Evolutionary conservation across 73 alveolate species (phyloP).

Genomic region (Symbiodinium natans): DNA sequence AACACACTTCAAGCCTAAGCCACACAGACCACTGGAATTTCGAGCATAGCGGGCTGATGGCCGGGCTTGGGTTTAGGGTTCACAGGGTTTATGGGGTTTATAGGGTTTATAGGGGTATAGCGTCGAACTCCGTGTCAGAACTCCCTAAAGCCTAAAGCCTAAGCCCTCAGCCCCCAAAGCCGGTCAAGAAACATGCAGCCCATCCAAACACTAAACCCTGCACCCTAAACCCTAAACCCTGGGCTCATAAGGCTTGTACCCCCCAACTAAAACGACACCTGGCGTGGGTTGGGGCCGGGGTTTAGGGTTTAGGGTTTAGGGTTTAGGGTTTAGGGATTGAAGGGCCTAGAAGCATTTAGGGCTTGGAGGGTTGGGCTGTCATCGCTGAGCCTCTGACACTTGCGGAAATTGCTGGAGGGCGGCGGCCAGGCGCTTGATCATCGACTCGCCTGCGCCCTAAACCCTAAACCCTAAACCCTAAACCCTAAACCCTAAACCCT

Average conservation of each 20-base stretch:
- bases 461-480: background rate
- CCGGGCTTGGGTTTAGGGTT: background rate
- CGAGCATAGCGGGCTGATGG: background rate
- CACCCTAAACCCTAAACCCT: too few species aligned
- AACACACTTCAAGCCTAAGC: background rate
- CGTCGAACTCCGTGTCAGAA: background rate
- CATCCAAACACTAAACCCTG: too few species aligned
- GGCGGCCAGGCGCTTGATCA: background rate
- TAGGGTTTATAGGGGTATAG: background rate
- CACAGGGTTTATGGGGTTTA: background rate
- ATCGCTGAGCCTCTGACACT: background rate
- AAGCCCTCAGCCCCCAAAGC: background rate
- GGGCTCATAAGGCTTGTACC: too few species aligned
- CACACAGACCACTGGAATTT: too few species aligned
- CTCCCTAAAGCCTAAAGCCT: background rate
- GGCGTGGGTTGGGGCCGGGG: too few species aligned
- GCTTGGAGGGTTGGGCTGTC: too few species aligned
- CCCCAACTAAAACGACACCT: too few species aligned
- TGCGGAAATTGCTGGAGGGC: background rate
- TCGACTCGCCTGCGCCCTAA: background rate
- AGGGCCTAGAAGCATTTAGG: too few species aligned
- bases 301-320: too few species aligned
- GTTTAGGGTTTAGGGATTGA: too few species aligned
- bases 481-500: too few species aligned
- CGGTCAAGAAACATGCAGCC: too few species aligned